Evolutionary conservation across 1,284 basidiomycete species (phyloP).

Genomic region (Ustilago xerochloae): DNA sequence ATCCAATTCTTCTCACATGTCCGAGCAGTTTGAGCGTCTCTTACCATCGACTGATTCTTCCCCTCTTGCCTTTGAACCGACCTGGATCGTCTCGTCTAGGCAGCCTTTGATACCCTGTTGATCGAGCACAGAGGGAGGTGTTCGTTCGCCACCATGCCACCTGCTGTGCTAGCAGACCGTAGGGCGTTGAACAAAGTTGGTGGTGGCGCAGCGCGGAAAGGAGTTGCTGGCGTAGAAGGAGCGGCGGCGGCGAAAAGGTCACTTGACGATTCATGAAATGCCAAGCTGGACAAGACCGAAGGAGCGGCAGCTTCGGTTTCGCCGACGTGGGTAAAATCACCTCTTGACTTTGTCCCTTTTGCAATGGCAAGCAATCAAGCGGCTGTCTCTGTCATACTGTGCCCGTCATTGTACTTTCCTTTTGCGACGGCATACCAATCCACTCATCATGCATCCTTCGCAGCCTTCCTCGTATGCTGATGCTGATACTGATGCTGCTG

Average conservation of each 20-base stretch:
- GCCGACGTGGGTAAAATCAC: constrained; percentile 25
- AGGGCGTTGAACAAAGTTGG: too few relatives aligned
- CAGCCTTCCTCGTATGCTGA: not conserved
- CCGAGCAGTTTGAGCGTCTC: constrained; percentile 15
- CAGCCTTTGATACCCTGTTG: too few relatives aligned
- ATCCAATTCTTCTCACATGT: constrained; percentile 42
- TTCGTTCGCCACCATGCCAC: too few relatives aligned
- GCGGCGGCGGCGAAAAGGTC: not conserved
- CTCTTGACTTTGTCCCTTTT: too few relatives aligned
- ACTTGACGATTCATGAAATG: not conserved
- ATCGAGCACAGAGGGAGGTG: too few relatives aligned
- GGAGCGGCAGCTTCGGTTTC: constrained; percentile 1
- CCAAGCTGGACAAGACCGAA: constrained; percentile 12
- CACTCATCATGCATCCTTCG: constrained; percentile 4
- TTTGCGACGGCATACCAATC: constrained; percentile 4
- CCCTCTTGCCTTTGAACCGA: not conserved
- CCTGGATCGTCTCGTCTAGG: too few relatives aligned
- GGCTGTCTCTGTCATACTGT: not conserved
- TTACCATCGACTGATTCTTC: not conserved
- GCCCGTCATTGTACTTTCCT: constrained; percentile 3
- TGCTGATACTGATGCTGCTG: not conserved
- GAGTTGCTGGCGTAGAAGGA: not conserved
- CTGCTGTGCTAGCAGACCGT: too few relatives aligned
- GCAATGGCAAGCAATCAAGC: too few relatives aligned
- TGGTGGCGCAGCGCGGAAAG: not conserved